Conservation (phyloP, 106 monocot genomes). For the Acanthochlamys bracteata region DNA sequence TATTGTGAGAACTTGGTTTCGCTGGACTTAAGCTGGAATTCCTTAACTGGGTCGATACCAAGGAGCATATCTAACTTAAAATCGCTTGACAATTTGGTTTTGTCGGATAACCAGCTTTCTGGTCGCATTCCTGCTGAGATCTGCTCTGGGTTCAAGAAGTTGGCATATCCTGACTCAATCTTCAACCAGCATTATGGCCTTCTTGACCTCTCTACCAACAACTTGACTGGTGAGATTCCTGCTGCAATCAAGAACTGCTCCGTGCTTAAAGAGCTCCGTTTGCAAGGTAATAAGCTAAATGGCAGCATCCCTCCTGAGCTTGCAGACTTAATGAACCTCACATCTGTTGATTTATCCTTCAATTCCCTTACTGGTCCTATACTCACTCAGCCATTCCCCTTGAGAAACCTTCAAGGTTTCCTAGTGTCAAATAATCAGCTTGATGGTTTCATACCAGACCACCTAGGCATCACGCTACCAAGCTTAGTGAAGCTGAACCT, state of each 20-base stretch:
- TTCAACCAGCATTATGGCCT: constrained; percentile 82
- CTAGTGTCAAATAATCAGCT: constrained; percentile 68
- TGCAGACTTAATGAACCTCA: constrained; percentile 41
- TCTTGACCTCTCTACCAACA: constrained; percentile 75
- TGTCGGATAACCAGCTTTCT: constrained; percentile 61
- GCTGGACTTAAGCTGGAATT: constrained; percentile 65
- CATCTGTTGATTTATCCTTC: constrained; percentile 61
- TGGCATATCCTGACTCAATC: constrained; percentile 60
- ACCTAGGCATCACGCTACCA: constrained; percentile 47
- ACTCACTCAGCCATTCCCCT: constrained; percentile 14
- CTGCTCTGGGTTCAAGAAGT: constrained; percentile 59
- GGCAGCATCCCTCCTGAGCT: constrained; percentile 76
- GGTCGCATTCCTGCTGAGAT: constrained; percentile 64
- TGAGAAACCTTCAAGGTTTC: constrained; percentile 70
- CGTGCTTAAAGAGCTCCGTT: constrained; percentile 45
- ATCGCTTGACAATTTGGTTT: constrained; percentile 67
- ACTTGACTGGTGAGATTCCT: constrained; percentile 60
- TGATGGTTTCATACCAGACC: constrained; percentile 48
- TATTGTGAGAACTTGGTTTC: constrained; percentile 57
- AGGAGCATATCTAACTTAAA: constrained; percentile 54
- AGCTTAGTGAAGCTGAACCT: constrained; percentile 83
- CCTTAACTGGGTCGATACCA: constrained; percentile 55
- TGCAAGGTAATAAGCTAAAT: constrained; percentile 68
- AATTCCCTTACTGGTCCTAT: constrained; percentile 61
- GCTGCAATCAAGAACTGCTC: constrained; percentile 39